phyloP scores from a whole-genome alignment of 2,329 filamentous ascomycete genomes.

The Talaromyces sp. region DNA sequence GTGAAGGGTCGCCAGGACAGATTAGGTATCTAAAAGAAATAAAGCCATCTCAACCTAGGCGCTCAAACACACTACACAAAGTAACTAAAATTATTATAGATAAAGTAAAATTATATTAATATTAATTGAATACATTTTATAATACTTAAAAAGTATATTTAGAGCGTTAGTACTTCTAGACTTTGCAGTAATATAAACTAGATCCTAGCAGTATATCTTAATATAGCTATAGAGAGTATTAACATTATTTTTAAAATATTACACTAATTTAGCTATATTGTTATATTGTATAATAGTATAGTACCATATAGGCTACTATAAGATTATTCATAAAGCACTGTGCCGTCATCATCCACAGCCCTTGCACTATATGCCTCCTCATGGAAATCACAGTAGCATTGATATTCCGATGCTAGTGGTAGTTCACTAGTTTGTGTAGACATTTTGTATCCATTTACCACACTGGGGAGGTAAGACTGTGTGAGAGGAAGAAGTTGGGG shows the following conservation, averaged over 20 bases:
- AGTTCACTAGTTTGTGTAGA: background rate
- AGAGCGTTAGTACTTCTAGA: constrained; percentile 8
- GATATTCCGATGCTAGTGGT: background rate
- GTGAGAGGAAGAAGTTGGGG: too few relatives aligned
- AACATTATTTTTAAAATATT: constrained; percentile 2
- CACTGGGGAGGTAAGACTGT: background rate
- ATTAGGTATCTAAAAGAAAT: too few relatives aligned
- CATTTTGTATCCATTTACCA: background rate
- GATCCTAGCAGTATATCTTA: constrained; percentile 7
- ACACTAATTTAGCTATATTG: background rate
- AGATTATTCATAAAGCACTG: constrained; percentile 7
- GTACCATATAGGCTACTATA: constrained; percentile 1
- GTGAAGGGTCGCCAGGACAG: too few relatives aligned
- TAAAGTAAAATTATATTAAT: too few relatives aligned
- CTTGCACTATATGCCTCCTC: background rate
- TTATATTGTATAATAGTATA: constrained; percentile 3
- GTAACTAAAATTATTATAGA: too few relatives aligned
- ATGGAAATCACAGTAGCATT: background rate
- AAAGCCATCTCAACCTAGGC: too few relatives aligned
- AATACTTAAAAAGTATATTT: constrained; percentile 5
- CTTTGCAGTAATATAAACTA: constrained; percentile 6
- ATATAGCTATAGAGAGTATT: background rate
- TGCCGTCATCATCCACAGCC: constrained; percentile 1
- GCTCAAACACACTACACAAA: too few relatives aligned
- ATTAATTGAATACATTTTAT: background rate